Evolutionary conservation across 495 filamentous ascomycete genomes (phyloP).

Genomic region (Xylaria venustula): DNA sequence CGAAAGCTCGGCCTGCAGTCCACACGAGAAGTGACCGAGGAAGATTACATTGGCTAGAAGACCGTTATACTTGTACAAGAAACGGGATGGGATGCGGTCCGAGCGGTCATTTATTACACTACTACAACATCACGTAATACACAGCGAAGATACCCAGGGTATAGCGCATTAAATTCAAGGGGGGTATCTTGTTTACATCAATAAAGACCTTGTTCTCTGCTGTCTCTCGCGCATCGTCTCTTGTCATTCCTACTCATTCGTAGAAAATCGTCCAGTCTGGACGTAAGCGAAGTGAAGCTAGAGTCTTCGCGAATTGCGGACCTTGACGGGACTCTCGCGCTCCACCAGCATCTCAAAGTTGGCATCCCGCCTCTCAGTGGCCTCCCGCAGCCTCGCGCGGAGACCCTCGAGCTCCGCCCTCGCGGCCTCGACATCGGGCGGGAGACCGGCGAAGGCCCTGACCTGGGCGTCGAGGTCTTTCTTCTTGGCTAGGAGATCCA

Average conservation of each 20-base stretch:
- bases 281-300: neutral
- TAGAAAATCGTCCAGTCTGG: neutral
- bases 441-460: conserved; percentile 63
- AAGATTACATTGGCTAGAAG: neutral
- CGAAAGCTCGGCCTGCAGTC: neutral
- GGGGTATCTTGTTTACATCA: conserved; percentile 17
- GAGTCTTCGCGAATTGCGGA: conserved; percentile 2
- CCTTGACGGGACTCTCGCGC: conserved; percentile 49
- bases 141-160: conserved; percentile 20
- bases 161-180: conserved; percentile 6
- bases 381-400: conserved; percentile 56
- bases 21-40: neutral
- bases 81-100: neutral
- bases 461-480: conserved; percentile 59
- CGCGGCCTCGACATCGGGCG: conserved; percentile 66
- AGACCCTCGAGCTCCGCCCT: conserved; percentile 62
- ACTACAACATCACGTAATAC: conserved; percentile 9
- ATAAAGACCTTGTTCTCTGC: conserved; percentile 7
- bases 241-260: neutral
- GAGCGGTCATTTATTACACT: conserved; percentile 11
- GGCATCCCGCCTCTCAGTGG: conserved; percentile 60
- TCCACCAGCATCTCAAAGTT: conserved; percentile 65
- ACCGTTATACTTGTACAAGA: neutral
- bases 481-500: conserved; percentile 48
- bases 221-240: neutral